Evolutionary conservation across 192 early-diverging fungal species (phyloP), one percentile per base, ranked within the genome.

Genomic region (Coemansia sp.): DNA sequence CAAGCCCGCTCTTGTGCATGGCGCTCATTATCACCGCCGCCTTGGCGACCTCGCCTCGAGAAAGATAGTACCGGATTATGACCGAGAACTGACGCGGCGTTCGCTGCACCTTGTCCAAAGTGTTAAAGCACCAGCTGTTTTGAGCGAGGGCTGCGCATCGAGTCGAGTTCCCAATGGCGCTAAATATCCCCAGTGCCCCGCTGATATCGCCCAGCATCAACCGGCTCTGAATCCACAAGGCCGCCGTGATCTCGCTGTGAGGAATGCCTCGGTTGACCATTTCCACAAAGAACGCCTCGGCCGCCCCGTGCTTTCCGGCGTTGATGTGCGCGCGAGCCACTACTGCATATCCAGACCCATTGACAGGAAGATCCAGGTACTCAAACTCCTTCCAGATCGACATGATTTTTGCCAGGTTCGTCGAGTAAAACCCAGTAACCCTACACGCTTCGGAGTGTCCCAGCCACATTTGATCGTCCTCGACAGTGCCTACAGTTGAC

Each of bases 371-470:
- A n/a, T 63, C 61, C 6, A 43, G 63, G 39, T 71, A 61, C 12
- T 68, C 46, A 40, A 84, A 69, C 47, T 71, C 53, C 24, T 46
- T 49, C 74, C 74, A 84, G 39, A 79, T 13, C 8, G 66, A 70
- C 39, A 79, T 24, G 27, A 79, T 62, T 24, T 36, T 70, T 22
- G 1, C 16, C n/a, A 84, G 49, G 1, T 11, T 52, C 27, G 16
- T n/a, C 40, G 52, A 29, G n/a, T 69, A 64, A 24, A 72, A 72
- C 24, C 33, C 57, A 60, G 29, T 36, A 2, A 2, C 18, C 8
- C 31, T 18, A 18, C 31, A 16, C 57, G 29, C 15, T 7, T 31
- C 43, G 15, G 36, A 58, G 3, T 16, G 39, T 6, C 50, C 50
- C 16, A 41, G 7, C 33, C 34, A 41, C 16, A 27, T 5, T 43